Percentiles rank a stretch among this genome's conserved stretches.
Evolutionary conservation across 2,329 filamentous ascomycete genomes (phyloP).

Genomic region (Ascochyta lentis): DNA sequence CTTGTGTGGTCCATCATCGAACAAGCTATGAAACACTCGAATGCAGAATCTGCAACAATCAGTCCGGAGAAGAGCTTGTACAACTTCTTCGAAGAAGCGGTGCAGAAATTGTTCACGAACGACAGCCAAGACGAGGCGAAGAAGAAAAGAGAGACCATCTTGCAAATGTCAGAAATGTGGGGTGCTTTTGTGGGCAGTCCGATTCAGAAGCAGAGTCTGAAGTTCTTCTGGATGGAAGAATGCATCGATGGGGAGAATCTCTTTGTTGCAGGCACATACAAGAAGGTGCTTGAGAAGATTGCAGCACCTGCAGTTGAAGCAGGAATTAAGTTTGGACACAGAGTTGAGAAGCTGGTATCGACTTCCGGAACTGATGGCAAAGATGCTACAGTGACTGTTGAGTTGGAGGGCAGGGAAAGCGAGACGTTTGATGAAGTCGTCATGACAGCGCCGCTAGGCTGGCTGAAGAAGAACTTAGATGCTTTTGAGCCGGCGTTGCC

Average conservation of each 20-base stretch:
- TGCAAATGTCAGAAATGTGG: slow-evolving; percentile 69
- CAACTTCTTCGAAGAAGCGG: slow-evolving; percentile 62
- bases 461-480: slow-evolving; percentile 44
- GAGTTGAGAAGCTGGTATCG: slow-evolving; percentile 54
- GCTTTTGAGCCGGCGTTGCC: slow-evolving; percentile 69
- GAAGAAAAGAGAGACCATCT: slow-evolving; percentile 56
- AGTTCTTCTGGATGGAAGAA: slow-evolving; percentile 80
- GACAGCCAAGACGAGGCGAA: slow-evolving; percentile 47
- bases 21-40: slow-evolving; percentile 71
- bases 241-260: slow-evolving; percentile 75
- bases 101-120: slow-evolving; percentile 51
- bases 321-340: slow-evolving; percentile 58
- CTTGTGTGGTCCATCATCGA: slow-evolving; percentile 73
- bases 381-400: slow-evolving; percentile 46
- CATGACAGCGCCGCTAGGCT: slow-evolving; percentile 72
- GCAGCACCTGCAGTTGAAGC: slow-evolving; percentile 64
- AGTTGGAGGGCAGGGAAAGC: slow-evolving; percentile 54
- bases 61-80: slow-evolving; percentile 60
- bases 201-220: slow-evolving; percentile 70
- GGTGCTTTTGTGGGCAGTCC: slow-evolving; percentile 74
- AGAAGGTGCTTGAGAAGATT: slow-evolving; percentile 65
- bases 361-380: slow-evolving; percentile 15
- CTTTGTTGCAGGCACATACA: slow-evolving; percentile 68
- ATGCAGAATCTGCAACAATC: slow-evolving; percentile 62
- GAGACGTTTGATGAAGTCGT: slow-evolving; percentile 72